These are phyloP conservation scores for Xanthoconium stramineum DNA, from an alignment of 768 basidiomycete genomes.

Conservation along the genomic window DNA sequence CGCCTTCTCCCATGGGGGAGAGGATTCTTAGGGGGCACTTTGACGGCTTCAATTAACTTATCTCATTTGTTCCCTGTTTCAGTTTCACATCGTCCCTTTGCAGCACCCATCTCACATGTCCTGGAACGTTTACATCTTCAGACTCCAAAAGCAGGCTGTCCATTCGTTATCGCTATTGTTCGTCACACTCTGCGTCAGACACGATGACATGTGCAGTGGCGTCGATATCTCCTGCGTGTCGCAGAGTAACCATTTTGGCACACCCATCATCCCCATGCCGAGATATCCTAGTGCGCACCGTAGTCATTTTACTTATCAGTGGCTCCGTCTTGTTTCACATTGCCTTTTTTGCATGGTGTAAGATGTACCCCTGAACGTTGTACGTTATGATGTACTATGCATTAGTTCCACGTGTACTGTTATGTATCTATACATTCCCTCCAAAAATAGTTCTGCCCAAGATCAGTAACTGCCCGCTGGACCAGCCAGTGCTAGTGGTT, in stretches of 20 bases:
- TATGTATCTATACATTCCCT: constrained; percentile 7
- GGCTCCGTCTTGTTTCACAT: constrained; percentile 4
- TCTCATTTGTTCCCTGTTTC: not conserved
- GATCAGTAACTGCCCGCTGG: not conserved
- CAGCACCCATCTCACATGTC: constrained; percentile 5
- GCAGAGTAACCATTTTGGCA: constrained; percentile 3
- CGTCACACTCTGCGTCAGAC: not conserved
- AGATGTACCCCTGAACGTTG: not conserved
- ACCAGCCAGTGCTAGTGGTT: constrained; percentile 8
- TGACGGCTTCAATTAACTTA: constrained; percentile 75
- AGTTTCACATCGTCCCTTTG: not conserved
- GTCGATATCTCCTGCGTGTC: constrained; percentile 9
- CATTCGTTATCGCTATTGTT: constrained; percentile 6
- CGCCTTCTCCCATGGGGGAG: constrained; percentile 89
- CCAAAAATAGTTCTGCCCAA: not conserved
- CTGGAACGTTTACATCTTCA: not conserved
- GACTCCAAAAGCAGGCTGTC: not conserved
- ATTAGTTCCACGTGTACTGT: too few relatives aligned
- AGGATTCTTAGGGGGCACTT: constrained; percentile 89
- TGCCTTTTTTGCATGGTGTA: constrained; percentile 6
- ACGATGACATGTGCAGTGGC: constrained; percentile 8
- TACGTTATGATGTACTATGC: constrained; percentile 11
- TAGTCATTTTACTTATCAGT: constrained; percentile 9
- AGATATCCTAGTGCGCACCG: constrained; percentile 24
- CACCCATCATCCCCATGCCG: constrained; percentile 4